Evolutionary conservation across 352 stramenopile genomes (phyloP).

Genomic region (Pythium oligandrum): DNA sequence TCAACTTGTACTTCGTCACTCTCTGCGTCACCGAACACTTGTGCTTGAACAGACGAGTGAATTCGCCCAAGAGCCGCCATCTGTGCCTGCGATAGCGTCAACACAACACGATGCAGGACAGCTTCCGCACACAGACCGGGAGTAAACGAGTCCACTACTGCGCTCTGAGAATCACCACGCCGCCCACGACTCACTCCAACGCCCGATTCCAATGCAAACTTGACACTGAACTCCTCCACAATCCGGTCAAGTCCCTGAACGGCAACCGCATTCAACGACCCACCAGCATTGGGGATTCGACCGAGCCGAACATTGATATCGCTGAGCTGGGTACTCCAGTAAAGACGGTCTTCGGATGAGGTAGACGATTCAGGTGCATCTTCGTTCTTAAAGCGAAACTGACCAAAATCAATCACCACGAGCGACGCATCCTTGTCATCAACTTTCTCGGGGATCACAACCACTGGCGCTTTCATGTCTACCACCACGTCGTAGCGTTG

Average conservation of each 20-base stretch:
- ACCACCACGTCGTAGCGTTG: slow-evolving; percentile 61
- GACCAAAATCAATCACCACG: slow-evolving; percentile 68
- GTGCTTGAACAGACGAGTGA: slow-evolving; percentile 42
- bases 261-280: slow-evolving; percentile 30
- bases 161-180: neutral
- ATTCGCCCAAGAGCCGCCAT: slow-evolving; percentile 45
- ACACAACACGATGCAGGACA: slow-evolving; percentile 29
- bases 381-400: slow-evolving; percentile 58
- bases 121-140: slow-evolving; percentile 31
- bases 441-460: slow-evolving; percentile 61
- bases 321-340: slow-evolving; percentile 58
- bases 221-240: slow-evolving; percentile 55
- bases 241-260: slow-evolving; percentile 35
- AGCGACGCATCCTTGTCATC: slow-evolving; percentile 30
- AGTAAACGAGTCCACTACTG: neutral
- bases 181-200: slow-evolving; percentile 7
- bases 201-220: slow-evolving; percentile 47
- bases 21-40: slow-evolving; percentile 8
- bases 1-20: neutral
- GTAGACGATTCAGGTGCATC: slow-evolving; percentile 2
- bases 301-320: slow-evolving; percentile 62
- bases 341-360: slow-evolving; percentile 21
- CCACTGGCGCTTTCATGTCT: slow-evolving; percentile 68
- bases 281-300: slow-evolving; percentile 8
- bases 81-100: slow-evolving; percentile 49